These are phyloP conservation scores for Candida fluviatilis DNA, from an alignment of 805 yeast species.

Conservation along the genomic window DNA sequence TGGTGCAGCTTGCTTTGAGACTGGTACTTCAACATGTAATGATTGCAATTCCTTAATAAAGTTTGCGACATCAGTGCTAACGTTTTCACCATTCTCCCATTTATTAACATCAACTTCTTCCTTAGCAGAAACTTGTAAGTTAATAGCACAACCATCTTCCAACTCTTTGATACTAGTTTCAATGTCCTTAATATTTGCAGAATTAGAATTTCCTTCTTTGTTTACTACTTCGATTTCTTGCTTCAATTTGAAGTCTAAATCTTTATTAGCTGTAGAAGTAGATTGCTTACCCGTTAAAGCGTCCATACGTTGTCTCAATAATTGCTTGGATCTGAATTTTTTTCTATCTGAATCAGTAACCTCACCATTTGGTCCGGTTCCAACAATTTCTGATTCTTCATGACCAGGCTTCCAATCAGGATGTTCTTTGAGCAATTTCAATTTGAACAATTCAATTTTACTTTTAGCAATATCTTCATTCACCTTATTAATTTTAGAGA, in stretches of 20 bases:
- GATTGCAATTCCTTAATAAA: constrained; percentile 55
- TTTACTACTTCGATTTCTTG: constrained; percentile 50
- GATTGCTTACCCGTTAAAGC: constrained; percentile 72
- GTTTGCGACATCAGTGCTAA: constrained; percentile 55
- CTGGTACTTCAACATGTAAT: constrained; percentile 3
- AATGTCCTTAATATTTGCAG: constrained; percentile 63
- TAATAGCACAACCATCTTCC: constrained; percentile 43
- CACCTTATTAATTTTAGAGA: constrained; percentile 55
- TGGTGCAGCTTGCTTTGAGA: constrained; percentile 6
- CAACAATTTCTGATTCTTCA: constrained; percentile 45
- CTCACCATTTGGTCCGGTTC: constrained; percentile 84
- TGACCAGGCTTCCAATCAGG: constrained; percentile 53
- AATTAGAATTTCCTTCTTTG: constrained; percentile 51
- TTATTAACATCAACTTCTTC: constrained; percentile 54
- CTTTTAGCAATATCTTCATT: constrained; percentile 67
- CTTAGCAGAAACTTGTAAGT: constrained; percentile 37
- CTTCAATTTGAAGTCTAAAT: constrained; percentile 50
- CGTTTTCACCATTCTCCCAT: constrained; percentile 82
- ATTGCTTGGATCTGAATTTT: constrained; percentile 75
- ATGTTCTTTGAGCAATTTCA: constrained; percentile 51
- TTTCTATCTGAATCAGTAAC: constrained; percentile 80
- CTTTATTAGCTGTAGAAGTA: constrained; percentile 42
- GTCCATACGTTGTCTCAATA: constrained; percentile 84
- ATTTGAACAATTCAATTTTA: constrained; percentile 60
- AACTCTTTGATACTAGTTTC: constrained; percentile 66